Conservation (phyloP, 2,329 filamentous ascomycete genomes). For the Endothia cerciana region DNA sequence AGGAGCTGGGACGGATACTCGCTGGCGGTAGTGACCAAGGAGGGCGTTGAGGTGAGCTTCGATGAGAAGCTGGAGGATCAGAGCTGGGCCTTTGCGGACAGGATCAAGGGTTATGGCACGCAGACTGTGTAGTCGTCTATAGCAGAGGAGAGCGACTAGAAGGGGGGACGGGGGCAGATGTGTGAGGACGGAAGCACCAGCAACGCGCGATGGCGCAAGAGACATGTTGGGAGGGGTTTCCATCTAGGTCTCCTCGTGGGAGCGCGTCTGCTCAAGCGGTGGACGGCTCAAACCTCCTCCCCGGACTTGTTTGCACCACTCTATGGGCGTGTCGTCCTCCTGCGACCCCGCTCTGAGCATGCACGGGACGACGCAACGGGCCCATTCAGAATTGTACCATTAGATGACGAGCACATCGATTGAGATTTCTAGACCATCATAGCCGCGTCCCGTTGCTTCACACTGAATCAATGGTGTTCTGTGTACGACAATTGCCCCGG, state of each 20-base stretch:
- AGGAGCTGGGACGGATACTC: slow-evolving; percentile 90
- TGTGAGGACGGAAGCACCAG: not conserved
- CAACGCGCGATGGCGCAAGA: not conserved
- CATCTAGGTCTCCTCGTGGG: not conserved
- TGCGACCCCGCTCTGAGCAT: not conserved
- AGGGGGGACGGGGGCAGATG: not conserved
- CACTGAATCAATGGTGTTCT: not conserved
- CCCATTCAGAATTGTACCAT: slow-evolving; percentile 12
- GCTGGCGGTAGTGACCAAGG: slow-evolving; percentile 85
- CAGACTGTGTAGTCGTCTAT: slow-evolving; percentile 61
- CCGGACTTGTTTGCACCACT: not conserved
- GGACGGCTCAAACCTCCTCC: not conserved
- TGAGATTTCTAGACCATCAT: slow-evolving; percentile 1
- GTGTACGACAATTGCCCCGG: not conserved
- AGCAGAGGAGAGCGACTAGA: not conserved
- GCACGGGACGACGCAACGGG: slow-evolving; percentile 6
- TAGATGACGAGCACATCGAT: slow-evolving; percentile 20
- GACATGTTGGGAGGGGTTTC: not conserved
- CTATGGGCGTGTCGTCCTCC: not conserved
- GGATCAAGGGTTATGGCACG: slow-evolving; percentile 92
- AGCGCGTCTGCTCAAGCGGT: not conserved
- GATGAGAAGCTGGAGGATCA: slow-evolving; percentile 89
- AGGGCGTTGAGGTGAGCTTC: slow-evolving; percentile 83
- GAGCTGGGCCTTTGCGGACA: slow-evolving; percentile 97
- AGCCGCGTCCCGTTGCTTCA: not conserved